Evolutionary conservation across 2,329 filamentous ascomycete genomes (phyloP), one percentile per base, ranked within the genome.

Genomic region (Fusarium sp.): DNA sequence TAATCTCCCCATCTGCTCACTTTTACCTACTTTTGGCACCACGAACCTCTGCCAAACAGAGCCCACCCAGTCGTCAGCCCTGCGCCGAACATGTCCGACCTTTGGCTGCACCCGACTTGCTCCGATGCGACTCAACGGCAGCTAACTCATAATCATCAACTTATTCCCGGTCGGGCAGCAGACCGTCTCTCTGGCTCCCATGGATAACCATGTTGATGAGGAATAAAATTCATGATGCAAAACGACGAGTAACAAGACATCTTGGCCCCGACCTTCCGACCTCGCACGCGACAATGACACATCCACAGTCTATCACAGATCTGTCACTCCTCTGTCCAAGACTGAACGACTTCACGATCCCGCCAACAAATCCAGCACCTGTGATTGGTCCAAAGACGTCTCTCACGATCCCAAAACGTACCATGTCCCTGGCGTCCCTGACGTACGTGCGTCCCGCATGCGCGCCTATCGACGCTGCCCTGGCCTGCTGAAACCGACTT

Each of bases 1-100:
- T 51, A 53, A 47, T 46, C 48, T 68, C 46, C 51, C 60, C 62
- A 72, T 74, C 72, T 68, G 68, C 71, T 73, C 61, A 73, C 60
- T 64, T 62, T 65, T 46, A 48, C 41, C 46, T 58, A 23, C 40
- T 61, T 36, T 66, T 73, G 56, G 43, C 61, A 69, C 66, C 60
- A 70, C 59, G 41, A 57, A 52, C 46, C 39, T 40, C 54, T 46
- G 40, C 15, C 52, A 28, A 13, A 6, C 13, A 30, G 44, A 60
- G 37, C 54, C 51, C 63, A 60, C 52, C 47, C 55, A 36, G 52
- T 50, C 41, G 46, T 47, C 67, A 52, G 55, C 50, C 28, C 44
- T 57, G 37, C 62, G n/a, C 36, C 50, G 37, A 47, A 37, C 12
- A 34, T 16, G 28, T 13, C 41, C 23, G 18, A 43, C 13, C n/a